A percentile compares a stretch with the other conserved stretches of the same genome.
phyloP scores from a whole-genome alignment of 305 asterid genomes.

The Lippia alba region DNA sequence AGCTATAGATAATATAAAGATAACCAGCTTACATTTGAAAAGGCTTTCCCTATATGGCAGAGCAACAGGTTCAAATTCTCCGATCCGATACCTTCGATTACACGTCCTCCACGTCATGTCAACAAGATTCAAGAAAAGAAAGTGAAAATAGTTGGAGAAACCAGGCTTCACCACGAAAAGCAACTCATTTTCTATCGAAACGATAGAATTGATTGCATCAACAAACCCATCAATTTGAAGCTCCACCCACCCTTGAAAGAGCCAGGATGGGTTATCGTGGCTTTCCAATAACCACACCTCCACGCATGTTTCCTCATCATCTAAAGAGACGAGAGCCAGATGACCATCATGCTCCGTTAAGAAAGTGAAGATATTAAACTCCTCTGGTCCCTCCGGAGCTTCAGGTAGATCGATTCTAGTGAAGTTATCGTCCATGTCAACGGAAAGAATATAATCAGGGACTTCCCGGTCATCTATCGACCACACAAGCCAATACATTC shows the following conservation, averaged over 20 bases:
- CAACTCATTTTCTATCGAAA: constrained; percentile 14
- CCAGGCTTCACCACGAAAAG: constrained; percentile 16
- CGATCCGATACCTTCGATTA: neutral
- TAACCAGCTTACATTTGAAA: constrained; percentile 21
- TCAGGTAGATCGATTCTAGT: constrained; percentile 26
- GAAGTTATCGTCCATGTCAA: constrained; percentile 29
- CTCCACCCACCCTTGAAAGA: neutral
- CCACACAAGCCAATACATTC: constrained; percentile 34
- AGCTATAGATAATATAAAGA: neutral
- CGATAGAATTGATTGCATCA: constrained; percentile 24
- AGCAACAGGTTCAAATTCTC: neutral
- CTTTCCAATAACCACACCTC: constrained; percentile 18
- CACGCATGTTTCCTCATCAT: neutral
- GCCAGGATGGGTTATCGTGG: constrained; percentile 20
- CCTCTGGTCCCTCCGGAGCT: neutral
- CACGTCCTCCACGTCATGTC: constrained; percentile 23
- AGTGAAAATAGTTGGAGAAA: neutral
- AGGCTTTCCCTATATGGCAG: constrained; percentile 21
- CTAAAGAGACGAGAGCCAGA: constrained; percentile 17
- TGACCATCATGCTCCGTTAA: constrained; percentile 25
- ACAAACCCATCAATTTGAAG: neutral
- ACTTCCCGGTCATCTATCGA: neutral
- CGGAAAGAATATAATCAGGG: constrained; percentile 24
- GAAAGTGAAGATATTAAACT: constrained; percentile 19
- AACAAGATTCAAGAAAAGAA: constrained; percentile 22